Conservation (phyloP, 257 asterid genomes). For the Salvia rosmarinus region DNA sequence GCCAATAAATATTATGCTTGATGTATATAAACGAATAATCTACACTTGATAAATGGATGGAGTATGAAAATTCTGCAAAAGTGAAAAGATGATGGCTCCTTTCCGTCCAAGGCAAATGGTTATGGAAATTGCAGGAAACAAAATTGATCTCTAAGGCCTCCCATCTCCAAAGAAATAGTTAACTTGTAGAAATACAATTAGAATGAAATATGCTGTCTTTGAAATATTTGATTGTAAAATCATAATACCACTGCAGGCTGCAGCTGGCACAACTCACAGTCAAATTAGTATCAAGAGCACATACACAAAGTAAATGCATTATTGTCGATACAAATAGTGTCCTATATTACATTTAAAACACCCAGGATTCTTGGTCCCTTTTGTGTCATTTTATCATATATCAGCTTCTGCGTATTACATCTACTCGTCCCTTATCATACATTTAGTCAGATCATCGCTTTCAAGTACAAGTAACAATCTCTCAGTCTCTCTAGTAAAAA, state of each 20-base stretch:
- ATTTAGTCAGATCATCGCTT: slow-evolving; percentile 5
- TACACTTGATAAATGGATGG: too few species aligned
- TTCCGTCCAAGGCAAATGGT: too few species aligned
- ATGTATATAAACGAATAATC: neutral
- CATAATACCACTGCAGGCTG: neutral
- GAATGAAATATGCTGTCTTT: neutral
- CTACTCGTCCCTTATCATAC: slow-evolving; percentile 20
- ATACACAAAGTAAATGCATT: neutral
- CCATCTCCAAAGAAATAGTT: neutral
- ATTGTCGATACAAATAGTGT: neutral
- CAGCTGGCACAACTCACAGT: neutral
- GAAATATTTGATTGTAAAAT: neutral
- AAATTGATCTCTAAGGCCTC: neutral
- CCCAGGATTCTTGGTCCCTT: slow-evolving; percentile 4
- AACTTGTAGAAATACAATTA: neutral
- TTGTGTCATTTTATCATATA: neutral
- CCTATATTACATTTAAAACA: slow-evolving; percentile 30
- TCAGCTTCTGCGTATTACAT: slow-evolving; percentile 19
- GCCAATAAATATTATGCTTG: neutral
- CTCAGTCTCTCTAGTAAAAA: neutral
- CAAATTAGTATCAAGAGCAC: slow-evolving; percentile 6
- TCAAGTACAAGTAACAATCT: neutral
- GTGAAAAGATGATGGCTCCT: too few species aligned
- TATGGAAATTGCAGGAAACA: neutral
- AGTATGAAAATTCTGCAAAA: too few species aligned